Conservation (phyloP, 352 stramenopile species). For the Phytophthora capsici region DNA sequence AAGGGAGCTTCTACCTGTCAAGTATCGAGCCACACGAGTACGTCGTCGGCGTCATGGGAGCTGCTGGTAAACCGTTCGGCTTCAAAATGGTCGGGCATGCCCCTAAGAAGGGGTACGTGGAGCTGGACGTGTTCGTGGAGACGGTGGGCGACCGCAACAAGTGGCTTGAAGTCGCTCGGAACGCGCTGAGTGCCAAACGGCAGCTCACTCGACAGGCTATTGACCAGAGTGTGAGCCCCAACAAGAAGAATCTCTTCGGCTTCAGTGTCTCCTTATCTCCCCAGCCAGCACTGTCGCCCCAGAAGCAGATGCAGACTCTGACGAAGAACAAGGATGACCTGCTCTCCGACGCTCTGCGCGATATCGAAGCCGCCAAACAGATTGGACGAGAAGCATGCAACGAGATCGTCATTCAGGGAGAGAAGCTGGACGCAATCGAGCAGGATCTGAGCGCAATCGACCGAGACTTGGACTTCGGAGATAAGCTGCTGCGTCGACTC, state of each 20-base stretch:
- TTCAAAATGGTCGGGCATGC: slow-evolving; percentile 89
- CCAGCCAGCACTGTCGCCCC: slow-evolving; percentile 40
- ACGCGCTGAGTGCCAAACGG: slow-evolving; percentile 65
- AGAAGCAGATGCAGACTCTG: slow-evolving; percentile 78
- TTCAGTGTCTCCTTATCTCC: slow-evolving; percentile 44
- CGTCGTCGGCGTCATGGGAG: slow-evolving; percentile 67
- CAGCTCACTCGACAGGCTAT: slow-evolving; percentile 48
- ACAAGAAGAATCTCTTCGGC: slow-evolving; percentile 64
- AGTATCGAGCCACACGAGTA: slow-evolving; percentile 85
- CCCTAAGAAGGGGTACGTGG: slow-evolving; percentile 74
- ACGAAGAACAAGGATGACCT: slow-evolving; percentile 64
- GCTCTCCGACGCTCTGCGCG: slow-evolving; percentile 72
- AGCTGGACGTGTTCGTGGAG: slow-evolving; percentile 85
- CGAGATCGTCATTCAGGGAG: slow-evolving; percentile 77
- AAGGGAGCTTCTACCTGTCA: slow-evolving; percentile 80
- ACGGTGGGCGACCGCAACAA: slow-evolving; percentile 66
- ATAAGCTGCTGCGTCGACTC: slow-evolving; percentile 78
- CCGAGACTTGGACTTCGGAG: slow-evolving; percentile 71
- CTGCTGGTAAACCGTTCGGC: slow-evolving; percentile 76
- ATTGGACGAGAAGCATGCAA: slow-evolving; percentile 72
- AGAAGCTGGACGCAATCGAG: slow-evolving; percentile 80
- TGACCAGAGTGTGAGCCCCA: slow-evolving; percentile 40
- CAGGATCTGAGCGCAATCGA: slow-evolving; percentile 62
- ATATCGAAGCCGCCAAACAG: slow-evolving; percentile 76
- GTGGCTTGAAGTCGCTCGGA: slow-evolving; percentile 83